Base-by-base conservation (phyloP, 2,329 filamentous ascomycete genomes). In the Fusarium begoniae region DNA sequence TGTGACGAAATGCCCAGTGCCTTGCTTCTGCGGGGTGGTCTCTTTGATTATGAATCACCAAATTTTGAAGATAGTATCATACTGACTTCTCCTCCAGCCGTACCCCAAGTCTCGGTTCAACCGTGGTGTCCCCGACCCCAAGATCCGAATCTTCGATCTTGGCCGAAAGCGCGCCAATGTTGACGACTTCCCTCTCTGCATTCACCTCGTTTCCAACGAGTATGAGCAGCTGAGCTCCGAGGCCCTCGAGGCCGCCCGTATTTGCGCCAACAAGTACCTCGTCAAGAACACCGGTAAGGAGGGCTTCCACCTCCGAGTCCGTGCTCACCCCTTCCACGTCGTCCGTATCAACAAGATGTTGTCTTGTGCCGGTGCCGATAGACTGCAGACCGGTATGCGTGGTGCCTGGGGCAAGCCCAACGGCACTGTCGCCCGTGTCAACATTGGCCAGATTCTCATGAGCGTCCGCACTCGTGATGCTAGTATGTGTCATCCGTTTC, bases 311-410 rank as follows among this genome's bases (percentile, higher is more conserved):
- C 87, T 93, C 79, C 91, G 91, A 81, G 89, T 93, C 84, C 91
- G 96, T 85, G 95, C 95, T 84, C 96, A 99, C 91, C 96, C 96
- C 80, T 99, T 94, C 94, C 96, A 99, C 91, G 96, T 99, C 88
- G 93, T 99, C 91, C 96, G 96, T 89, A 99, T 99, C 95, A 99
- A 99, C 95, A 99, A 99, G 94, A 99, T 99, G 96, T 96, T 99
- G 94, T 98, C 96, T 85, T 99, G 96, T 88, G 96, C 96, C 84
- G 96, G 96, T 91, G 96, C 96, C 92, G 96, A 99, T 98, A 95
- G 96, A 93, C 91, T 99, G 87, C 96, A 99, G 89, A 99, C 96
- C 81, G 96, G 96, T 91, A 99, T 99, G 96, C 96, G 96, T 93
- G 96, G 96, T 92, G 96, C 96, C 82, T 99, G 95, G 92, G 96